Conservation (phyloP, 805 yeast species). For the Kodamaea laetipori region DNA sequence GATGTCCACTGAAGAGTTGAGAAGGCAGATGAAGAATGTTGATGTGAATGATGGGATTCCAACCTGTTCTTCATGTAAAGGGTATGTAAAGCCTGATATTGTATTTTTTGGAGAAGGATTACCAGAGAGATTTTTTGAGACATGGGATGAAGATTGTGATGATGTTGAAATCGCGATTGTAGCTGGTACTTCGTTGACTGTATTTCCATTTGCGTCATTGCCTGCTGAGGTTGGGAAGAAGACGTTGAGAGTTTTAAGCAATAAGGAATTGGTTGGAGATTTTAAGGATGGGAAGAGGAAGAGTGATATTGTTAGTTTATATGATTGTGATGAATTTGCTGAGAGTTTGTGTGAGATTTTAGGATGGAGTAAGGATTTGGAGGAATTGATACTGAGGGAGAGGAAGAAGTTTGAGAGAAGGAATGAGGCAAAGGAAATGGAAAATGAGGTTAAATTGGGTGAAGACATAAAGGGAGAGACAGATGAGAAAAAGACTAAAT, state of each 20-base stretch:
- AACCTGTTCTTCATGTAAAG: conserved; percentile 62
- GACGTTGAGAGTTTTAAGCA: conserved; percentile 65
- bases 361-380: conserved; percentile 67
- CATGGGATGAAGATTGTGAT: conserved; percentile 60
- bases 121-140: conserved; percentile 67
- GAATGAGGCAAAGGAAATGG: neutral
- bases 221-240: conserved; percentile 61
- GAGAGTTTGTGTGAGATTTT: conserved; percentile 50
- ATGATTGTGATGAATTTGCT: conserved; percentile 69
- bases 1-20: conserved; percentile 52
- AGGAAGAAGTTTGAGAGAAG: conserved; percentile 5
- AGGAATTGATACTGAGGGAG: conserved; percentile 32
- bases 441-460: neutral
- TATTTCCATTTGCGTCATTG: conserved; percentile 84
- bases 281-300: conserved; percentile 52
- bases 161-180: conserved; percentile 73
- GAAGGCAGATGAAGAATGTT: conserved; percentile 32
- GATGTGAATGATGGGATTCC: conserved; percentile 46
- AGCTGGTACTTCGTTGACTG: conserved; percentile 91
- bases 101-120: conserved; percentile 92
- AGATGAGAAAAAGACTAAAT: neutral
- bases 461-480: conserved; percentile 7
- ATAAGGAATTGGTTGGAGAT: conserved; percentile 78
- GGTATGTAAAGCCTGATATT: conserved; percentile 88
- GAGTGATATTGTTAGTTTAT: conserved; percentile 60